These are phyloP conservation scores for Gremmenia infestans DNA, from an alignment of 2,329 filamentous ascomycete species.

Conservation along the genomic window DNA sequence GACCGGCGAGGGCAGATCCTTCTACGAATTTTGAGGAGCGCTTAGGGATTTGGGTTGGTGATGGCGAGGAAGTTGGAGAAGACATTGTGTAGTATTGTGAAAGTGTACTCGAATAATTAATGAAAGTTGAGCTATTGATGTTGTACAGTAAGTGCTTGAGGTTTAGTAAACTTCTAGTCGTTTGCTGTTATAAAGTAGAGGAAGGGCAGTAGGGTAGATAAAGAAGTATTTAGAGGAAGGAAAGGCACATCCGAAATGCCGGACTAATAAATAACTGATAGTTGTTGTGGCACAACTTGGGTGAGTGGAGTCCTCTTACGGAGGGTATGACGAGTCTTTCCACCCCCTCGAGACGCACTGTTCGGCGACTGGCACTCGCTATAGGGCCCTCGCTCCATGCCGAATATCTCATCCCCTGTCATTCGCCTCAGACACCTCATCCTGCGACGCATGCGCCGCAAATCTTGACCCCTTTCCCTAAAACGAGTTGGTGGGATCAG, in stretches of 20 bases:
- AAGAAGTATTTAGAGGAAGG: too few species aligned
- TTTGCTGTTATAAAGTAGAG: too few species aligned
- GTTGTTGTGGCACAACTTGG: neutral
- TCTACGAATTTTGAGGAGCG: slow-evolving; percentile 13
- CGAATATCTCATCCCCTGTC: neutral
- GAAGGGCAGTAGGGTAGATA: too few species aligned
- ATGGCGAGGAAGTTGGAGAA: neutral
- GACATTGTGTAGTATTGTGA: neutral
- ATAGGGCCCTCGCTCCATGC: neutral
- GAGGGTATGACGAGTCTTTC: neutral
- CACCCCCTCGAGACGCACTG: neutral
- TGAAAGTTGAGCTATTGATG: neutral
- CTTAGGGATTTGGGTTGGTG: neutral
- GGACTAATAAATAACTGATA: neutral
- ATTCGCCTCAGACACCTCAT: neutral
- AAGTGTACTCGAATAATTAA: neutral
- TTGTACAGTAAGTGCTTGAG: neutral
- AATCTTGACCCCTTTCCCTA: neutral
- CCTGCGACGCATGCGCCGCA: neutral
- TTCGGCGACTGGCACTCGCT: neutral
- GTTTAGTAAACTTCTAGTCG: too few species aligned
- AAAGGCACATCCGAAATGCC: neutral
- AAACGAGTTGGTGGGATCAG: neutral
- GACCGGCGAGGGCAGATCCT: slow-evolving; percentile 3
- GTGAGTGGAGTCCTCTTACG: neutral